phyloP scores from a whole-genome alignment of 805 yeast genomes.

The Metschnikowia gelsemii region DNA sequence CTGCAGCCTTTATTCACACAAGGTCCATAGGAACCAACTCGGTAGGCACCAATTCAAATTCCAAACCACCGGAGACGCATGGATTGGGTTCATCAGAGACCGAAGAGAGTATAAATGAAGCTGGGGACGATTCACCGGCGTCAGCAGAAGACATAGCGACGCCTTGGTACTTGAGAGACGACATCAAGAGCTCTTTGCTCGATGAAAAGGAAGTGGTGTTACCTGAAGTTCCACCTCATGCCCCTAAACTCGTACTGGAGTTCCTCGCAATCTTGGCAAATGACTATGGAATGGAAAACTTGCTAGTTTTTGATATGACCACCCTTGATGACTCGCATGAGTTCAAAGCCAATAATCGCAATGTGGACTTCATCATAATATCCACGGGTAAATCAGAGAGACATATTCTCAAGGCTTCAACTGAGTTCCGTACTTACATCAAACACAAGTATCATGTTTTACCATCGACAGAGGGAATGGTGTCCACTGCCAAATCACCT shows the following conservation, averaged over 20 bases:
- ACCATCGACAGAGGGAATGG: conserved; percentile 70
- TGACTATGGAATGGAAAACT: conserved; percentile 64
- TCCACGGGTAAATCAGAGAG: conserved; percentile 74
- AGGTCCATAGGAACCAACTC: neutral
- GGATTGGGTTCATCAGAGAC: neutral
- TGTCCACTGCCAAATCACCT: conserved; percentile 52
- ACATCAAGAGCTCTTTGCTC: conserved; percentile 32
- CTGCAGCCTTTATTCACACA: neutral
- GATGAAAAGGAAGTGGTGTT: conserved; percentile 28
- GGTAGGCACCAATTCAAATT: neutral
- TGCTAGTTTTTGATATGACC: conserved; percentile 64
- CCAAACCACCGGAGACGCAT: neutral
- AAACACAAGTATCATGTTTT: conserved; percentile 45
- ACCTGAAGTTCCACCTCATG: conserved; percentile 58
- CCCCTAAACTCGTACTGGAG: conserved; percentile 53
- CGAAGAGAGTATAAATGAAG: neutral
- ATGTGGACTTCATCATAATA: conserved; percentile 47
- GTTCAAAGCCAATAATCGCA: conserved; percentile 27
- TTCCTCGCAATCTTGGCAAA: conserved; percentile 49
- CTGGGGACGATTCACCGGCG: neutral
- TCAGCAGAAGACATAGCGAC: conserved; percentile 11
- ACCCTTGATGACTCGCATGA: conserved; percentile 32
- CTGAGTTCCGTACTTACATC: conserved; percentile 53
- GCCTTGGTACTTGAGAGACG: conserved; percentile 66
- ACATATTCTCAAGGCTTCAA: conserved; percentile 72